phyloP scores from a whole-genome alignment of 2,329 filamentous ascomycete genomes.

The Chaetomium olivaceum region DNA sequence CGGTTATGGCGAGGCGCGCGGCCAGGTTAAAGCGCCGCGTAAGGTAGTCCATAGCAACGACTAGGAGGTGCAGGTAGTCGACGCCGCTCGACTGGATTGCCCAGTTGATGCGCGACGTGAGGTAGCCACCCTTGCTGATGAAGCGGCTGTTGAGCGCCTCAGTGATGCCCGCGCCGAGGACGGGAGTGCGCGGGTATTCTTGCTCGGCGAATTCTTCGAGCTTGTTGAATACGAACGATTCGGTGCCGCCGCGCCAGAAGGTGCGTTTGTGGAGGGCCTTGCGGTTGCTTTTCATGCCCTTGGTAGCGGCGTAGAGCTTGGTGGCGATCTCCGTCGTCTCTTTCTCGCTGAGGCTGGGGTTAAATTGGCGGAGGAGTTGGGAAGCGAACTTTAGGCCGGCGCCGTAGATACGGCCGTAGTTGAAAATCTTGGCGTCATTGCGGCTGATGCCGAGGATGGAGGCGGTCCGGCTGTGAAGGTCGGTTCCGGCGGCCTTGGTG shows the following conservation, averaged over 20 bases:
- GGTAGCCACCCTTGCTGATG: constrained; percentile 85
- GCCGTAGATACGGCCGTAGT: constrained; percentile 98
- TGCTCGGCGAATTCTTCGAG: constrained; percentile 98
- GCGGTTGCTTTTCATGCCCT: constrained; percentile 80
- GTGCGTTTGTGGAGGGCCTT: constrained; percentile 69
- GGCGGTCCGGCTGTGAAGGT: constrained; percentile 91
- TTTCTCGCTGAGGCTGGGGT: constrained; percentile 75
- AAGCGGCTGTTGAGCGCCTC: constrained; percentile 89
- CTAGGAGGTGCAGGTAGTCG: constrained; percentile 92
- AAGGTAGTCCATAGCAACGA: constrained; percentile 93
- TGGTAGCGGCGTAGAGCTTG: constrained; percentile 84
- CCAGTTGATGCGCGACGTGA: constrained; percentile 98
- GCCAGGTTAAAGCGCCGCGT: constrained; percentile 80
- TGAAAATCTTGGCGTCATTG: constrained; percentile 96
- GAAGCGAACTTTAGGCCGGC: constrained; percentile 92
- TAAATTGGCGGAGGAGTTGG: constrained; percentile 89
- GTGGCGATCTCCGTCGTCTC: constrained; percentile 75
- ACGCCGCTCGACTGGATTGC: constrained; percentile 97
- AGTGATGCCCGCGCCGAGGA: constrained; percentile 91
- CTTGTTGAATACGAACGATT: constrained; percentile 97
- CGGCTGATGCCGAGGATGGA: constrained; percentile 89
- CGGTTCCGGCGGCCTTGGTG: constrained; percentile 89
- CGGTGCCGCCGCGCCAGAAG: constrained; percentile 95
- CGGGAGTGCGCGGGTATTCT: constrained; percentile 84
- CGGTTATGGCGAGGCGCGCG: constrained; percentile 85